Evolutionary conservation across 768 basidiomycete genomes (phyloP).

Genomic region (Mrakia hoshinonis): DNA sequence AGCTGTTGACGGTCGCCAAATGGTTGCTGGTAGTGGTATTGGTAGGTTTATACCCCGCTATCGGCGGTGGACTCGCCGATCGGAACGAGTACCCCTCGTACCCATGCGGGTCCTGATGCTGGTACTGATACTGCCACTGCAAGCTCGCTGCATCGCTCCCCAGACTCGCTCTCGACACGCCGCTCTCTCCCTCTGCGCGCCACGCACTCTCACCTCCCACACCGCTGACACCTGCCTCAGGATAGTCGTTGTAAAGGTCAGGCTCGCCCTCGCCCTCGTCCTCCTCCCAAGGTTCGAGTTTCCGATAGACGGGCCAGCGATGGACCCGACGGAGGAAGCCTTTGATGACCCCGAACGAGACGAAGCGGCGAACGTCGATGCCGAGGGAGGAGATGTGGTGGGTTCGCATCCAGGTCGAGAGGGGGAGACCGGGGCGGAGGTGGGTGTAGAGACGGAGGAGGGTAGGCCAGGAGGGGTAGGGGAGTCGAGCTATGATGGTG

Average conservation of each 20-base stretch:
- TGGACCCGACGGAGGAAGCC: slow-evolving; percentile 89
- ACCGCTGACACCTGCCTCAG: too few species aligned
- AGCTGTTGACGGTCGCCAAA: neutral
- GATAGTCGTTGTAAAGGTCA: neutral
- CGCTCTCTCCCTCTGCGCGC: too few species aligned
- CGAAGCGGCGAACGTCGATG: slow-evolving; percentile 86
- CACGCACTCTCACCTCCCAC: too few species aligned
- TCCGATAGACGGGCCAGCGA: slow-evolving; percentile 70
- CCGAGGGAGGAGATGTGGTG: slow-evolving; percentile 60
- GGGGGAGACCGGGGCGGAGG: slow-evolving; percentile 68
- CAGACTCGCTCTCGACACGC: too few species aligned
- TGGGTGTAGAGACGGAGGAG: slow-evolving; percentile 79
- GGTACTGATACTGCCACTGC: neutral
- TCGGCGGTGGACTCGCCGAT: neutral
- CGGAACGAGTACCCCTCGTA: neutral
- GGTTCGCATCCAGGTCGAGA: slow-evolving; percentile 79
- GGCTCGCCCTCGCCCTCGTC: neutral
- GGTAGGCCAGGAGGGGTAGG: slow-evolving; percentile 64
- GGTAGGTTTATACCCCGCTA: neutral
- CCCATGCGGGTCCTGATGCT: neutral
- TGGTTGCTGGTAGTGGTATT: neutral
- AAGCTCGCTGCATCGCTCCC: too few species aligned
- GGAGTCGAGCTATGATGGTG: neutral
- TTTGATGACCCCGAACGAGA: slow-evolving; percentile 97
- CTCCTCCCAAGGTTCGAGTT: neutral